Evolutionary conservation across 257 asterid genomes (phyloP), one percentile per base, ranked within the genome.

Genomic region (Solanum chilense): DNA sequence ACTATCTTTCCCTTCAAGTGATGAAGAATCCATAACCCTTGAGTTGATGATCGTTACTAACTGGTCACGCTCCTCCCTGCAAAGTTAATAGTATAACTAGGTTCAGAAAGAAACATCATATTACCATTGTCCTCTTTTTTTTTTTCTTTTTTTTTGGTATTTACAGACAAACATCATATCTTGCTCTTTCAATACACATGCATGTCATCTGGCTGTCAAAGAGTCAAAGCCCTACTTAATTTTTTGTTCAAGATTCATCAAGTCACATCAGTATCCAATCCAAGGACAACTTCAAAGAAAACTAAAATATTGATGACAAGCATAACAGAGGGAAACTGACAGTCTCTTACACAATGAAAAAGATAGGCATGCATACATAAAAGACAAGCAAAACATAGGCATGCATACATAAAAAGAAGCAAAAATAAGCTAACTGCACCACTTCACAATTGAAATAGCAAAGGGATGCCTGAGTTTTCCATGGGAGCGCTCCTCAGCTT

Each of bases 61-160:
- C 91, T 89, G 93, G 92, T 96, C 93, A 92, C 91, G 89, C 92
- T 97, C 99, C 89, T 93, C 94, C 92, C 99, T 97, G 91, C 29
- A 16, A 81, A 81, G 80, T 45, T 86, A 76, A 90, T 37, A 71
- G 41, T 76, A 86, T 31, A 86, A 49, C 39, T 29, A 49, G 47
- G 70, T 81, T 49, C 44, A 49, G 25, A 81, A 49, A 31, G 68
- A 31, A 78, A 49, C 45, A 81, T 49, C 31, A 29, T 42, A 23
- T 80, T 45, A 49, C 42, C 11, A 10, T 20, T 31, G 42, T 31
- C 12, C 31, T 56, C 20, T 29, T 81, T 18, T 77, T 5, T 6
- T 20, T 12, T 52, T 12, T 27, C 49, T 47, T 77, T 10, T 6
- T 12, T 33, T 33, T 33, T 33, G 35, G 6, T 21, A 18, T 49